A percentile compares a stretch with the other conserved stretches of the same genome.
phyloP scores from a whole-genome alignment of 306 rosid species.

The Cotoneaster glaucophyllus region DNA sequence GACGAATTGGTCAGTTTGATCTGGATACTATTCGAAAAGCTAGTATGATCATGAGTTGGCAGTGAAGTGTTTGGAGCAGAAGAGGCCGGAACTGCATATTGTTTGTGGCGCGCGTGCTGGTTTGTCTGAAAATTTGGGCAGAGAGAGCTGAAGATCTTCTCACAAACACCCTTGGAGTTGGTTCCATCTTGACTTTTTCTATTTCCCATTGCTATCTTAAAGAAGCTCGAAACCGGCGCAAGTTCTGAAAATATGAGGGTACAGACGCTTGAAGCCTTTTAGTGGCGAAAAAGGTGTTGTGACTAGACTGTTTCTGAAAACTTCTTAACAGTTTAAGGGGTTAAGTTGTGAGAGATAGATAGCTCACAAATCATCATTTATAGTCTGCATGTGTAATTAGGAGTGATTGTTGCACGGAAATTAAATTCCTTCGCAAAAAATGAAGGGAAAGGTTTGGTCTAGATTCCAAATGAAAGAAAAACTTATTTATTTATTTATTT shows the following conservation, averaged over 20 bases:
- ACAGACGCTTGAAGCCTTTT: no score
- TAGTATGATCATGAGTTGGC: background rate
- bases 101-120: background rate
- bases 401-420: no score
- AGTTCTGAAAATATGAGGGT: background rate
- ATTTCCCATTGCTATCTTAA: constrained; percentile 3
- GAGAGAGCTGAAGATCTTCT: no score
- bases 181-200: no score
- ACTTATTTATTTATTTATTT: background rate
- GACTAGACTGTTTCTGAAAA: no score
- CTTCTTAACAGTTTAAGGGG: no score
- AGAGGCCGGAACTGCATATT: background rate
- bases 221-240: background rate
- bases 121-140: background rate
- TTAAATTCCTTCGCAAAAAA: no score
- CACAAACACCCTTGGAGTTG: no score
- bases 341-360: background rate
- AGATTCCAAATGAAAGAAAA: constrained; percentile 13
- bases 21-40: background rate
- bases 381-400: background rate
- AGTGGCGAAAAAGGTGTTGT: no score
- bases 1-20: background rate
- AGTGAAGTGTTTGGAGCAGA: background rate
- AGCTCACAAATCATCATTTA: background rate
- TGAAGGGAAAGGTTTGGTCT: constrained; percentile 1